Evolutionary conservation across 441 rosid genomes (phyloP), one percentile per base, ranked within the genome.

Genomic region (Flueggea neowawraea): DNA sequence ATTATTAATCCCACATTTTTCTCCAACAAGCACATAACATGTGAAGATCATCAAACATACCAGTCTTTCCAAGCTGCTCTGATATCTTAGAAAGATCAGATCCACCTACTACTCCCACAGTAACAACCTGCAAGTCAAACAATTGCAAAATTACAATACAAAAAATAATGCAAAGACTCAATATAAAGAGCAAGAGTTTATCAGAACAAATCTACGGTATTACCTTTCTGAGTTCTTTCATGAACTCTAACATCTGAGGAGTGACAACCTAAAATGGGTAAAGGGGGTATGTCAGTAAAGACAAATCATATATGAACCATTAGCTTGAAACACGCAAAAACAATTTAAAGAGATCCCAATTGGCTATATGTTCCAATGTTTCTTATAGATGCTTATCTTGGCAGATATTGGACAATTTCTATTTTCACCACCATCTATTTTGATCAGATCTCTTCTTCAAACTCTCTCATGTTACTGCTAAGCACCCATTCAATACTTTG

Each of bases 51-150:
- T 12, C 44, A 5, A 33, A 16, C 68, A 62, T 77, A 95, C 99
- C 98, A 76, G 93, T 67, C 62, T 68, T 71, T 17, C 99, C 98
- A 67, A 95, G 97, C 78, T 95, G 99, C 78, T 95, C 97, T 16
- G 97, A 81, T 64, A 95, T 91, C 85, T 95, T 95, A 61, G 60
- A 66, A 52, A 95, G 84, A 64, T 95, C 97, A 49, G 99, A 95
- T 80, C 99, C 99, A 72, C 99, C 99, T 12, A 91, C 98, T 44
- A 95, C 93, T 22, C 97, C 99, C 31, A 95, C 85, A 31, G 91
- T 78, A 61, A 89, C 87, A 61, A 88, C 89, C 99, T 91, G 61
- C 50, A 78, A 55, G 64, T 57, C 31, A 57, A 11, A 47, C 28
- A 32, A 56, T 13, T 32, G 15, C n/a, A 56, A 11, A 4, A 47